Conservation (phyloP, 805 yeast species). For the Candida maris region DNA sequence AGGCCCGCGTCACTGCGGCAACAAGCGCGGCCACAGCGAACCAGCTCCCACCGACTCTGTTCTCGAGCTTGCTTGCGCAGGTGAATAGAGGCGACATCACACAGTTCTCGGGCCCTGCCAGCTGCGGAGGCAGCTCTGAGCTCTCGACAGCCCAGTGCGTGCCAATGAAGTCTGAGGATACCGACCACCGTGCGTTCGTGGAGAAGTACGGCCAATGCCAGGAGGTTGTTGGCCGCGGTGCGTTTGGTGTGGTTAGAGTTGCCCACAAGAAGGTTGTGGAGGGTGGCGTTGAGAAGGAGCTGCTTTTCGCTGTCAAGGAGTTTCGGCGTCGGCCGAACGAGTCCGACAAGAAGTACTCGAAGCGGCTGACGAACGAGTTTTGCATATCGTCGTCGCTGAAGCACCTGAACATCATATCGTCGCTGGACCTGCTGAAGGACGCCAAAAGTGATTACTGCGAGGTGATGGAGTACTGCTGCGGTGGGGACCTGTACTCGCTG, state of each 20-base stretch:
- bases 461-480: constrained; percentile 81
- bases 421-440: constrained; percentile 74
- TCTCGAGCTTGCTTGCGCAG: constrained; percentile 64
- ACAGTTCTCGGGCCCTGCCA: constrained; percentile 23
- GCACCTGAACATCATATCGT: constrained; percentile 72
- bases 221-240: constrained; percentile 90
- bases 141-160: constrained; percentile 24
- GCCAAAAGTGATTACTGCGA: constrained; percentile 80
- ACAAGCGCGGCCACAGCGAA: constrained; percentile 14
- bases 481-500: constrained; percentile 75
- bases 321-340: constrained; percentile 63
- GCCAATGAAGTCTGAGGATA: constrained; percentile 14
- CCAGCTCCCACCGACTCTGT: constrained; percentile 60
- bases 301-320: constrained; percentile 83
- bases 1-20: constrained; percentile 24
- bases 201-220: constrained; percentile 94
- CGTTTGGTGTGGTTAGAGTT: constrained; percentile 90
- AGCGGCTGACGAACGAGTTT: constrained; percentile 76
- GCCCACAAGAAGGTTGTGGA: constrained; percentile 60
- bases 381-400: constrained; percentile 76
- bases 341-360: constrained; percentile 61
- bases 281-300: constrained; percentile 30
- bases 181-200: constrained; percentile 57
- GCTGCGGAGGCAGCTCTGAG: constrained; percentile 13
- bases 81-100: constrained; percentile 37